phyloP scores from a whole-genome alignment of 2,329 filamentous ascomycete genomes.

The Bipolaris victoriae region DNA sequence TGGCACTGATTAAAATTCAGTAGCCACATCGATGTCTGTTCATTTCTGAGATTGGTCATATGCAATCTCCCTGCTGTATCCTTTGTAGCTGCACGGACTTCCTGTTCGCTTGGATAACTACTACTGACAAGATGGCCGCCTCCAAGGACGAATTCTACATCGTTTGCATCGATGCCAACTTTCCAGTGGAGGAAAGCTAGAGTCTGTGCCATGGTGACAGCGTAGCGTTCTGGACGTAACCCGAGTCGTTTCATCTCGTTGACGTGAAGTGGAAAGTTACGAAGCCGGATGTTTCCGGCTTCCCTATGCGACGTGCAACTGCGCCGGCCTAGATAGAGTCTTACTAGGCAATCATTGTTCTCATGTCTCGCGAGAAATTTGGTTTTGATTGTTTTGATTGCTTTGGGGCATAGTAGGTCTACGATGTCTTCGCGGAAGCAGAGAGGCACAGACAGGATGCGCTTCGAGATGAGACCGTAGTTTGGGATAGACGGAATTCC shows the following conservation, averaged over 20 bases:
- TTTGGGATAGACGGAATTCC: neutral
- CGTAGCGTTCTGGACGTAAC: slow-evolving; percentile 47
- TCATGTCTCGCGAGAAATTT: slow-evolving; percentile 2
- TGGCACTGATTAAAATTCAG: slow-evolving; percentile 7
- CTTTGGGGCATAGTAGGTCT: slow-evolving; percentile 40
- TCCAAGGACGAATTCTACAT: slow-evolving; percentile 62
- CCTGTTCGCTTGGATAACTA: neutral
- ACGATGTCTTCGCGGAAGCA: slow-evolving; percentile 38
- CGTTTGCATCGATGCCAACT: slow-evolving; percentile 56
- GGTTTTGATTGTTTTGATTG: slow-evolving; percentile 30
- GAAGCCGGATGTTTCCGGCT: slow-evolving; percentile 47
- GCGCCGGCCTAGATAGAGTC: slow-evolving; percentile 56
- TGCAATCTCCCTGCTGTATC: neutral
- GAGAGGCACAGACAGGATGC: slow-evolving; percentile 43
- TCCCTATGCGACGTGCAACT: slow-evolving; percentile 9
- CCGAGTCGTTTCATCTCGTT: slow-evolving; percentile 57
- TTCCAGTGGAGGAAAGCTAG: slow-evolving; percentile 60
- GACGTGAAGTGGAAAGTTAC: slow-evolving; percentile 58
- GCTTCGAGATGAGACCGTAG: slow-evolving; percentile 24
- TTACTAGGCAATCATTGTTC: slow-evolving; percentile 55
- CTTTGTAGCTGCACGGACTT: neutral
- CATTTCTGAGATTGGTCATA: neutral
- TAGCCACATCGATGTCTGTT: neutral
- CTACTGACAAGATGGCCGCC: neutral
- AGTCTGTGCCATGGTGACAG: slow-evolving; percentile 55